A percentile compares a stretch with the other conserved stretches of the same genome.
These are phyloP conservation scores for Colletotrichum sp. DNA, from an alignment of 2,329 filamentous ascomycete species.

Conservation along the genomic window DNA sequence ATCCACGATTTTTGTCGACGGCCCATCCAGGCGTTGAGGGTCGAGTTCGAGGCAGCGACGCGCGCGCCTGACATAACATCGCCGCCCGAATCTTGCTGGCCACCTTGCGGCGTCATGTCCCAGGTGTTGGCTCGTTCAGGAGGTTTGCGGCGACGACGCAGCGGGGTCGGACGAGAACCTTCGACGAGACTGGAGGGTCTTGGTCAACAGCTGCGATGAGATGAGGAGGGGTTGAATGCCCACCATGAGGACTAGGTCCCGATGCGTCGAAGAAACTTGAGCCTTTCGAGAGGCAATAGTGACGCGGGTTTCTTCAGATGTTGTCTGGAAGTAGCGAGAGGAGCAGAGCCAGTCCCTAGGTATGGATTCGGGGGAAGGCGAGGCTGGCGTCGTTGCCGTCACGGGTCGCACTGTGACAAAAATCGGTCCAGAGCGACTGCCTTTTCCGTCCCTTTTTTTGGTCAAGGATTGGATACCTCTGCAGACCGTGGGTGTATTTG, in stretches of 20 bases:
- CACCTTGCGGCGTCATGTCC: neutral
- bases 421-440: neutral
- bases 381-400: neutral
- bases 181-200: conserved; percentile 14
- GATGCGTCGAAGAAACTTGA: neutral
- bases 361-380: neutral
- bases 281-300: neutral
- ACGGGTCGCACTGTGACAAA: neutral
- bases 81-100: neutral
- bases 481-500: neutral
- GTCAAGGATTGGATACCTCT: neutral
- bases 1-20: conserved; percentile 39
- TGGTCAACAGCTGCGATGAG: neutral
- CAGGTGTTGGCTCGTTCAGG: neutral
- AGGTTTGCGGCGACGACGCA: conserved; percentile 3
- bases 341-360: neutral
- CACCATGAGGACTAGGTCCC: conserved; percentile 18
- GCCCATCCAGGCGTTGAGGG: conserved; percentile 42
- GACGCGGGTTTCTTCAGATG: neutral
- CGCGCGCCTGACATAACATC: conserved; percentile 24
- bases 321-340: neutral
- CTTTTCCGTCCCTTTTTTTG: neutral
- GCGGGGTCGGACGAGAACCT: conserved; percentile 1
- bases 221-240: neutral
- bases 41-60: conserved; percentile 45